Conservation (phyloP, 208 protist species). For the Leishmania tropica region DNA sequence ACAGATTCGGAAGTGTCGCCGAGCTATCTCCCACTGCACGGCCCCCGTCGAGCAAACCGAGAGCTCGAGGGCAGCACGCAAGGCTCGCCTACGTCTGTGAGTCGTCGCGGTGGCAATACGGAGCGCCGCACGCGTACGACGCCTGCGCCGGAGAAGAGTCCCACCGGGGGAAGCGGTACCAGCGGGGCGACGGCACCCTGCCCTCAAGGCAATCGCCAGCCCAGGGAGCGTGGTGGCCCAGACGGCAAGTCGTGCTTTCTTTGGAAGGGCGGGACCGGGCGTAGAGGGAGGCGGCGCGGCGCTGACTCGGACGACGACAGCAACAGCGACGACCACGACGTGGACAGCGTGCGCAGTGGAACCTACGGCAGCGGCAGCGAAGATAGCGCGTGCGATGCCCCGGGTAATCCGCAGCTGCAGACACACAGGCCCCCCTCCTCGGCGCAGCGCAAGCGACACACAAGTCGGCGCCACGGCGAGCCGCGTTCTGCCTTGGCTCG, state of each 20-base stretch:
- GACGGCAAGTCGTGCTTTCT: neutral
- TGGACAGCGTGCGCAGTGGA: neutral
- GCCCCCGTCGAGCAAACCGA: neutral
- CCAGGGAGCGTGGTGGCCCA: neutral
- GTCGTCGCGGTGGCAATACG: conserved; percentile 10
- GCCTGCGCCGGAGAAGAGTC: conserved; percentile 6
- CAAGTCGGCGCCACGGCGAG: conserved; percentile 3
- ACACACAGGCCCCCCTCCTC: conserved; percentile 45
- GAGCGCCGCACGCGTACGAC: neutral
- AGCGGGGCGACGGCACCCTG: neutral
- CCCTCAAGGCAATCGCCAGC: conserved; percentile 1
- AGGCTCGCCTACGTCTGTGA: conserved; percentile 18
- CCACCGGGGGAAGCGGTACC: neutral
- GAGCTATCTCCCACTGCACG: conserved; percentile 3
- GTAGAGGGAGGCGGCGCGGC: neutral
- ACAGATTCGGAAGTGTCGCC: conserved; percentile 25
- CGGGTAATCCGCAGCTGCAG: conserved; percentile 54
- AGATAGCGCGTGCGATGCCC: conserved; percentile 24
- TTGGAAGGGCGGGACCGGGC: neutral
- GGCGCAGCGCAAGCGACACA: conserved; percentile 5
- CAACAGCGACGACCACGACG: conserved; percentile 13
- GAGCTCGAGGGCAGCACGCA: neutral
- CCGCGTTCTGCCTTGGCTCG: neutral
- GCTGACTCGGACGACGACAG: neutral
- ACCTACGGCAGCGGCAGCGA: conserved; percentile 6